Evolutionary conservation across 2,329 filamentous ascomycete species (phyloP).

Genomic region (Alternaria viburni): DNA sequence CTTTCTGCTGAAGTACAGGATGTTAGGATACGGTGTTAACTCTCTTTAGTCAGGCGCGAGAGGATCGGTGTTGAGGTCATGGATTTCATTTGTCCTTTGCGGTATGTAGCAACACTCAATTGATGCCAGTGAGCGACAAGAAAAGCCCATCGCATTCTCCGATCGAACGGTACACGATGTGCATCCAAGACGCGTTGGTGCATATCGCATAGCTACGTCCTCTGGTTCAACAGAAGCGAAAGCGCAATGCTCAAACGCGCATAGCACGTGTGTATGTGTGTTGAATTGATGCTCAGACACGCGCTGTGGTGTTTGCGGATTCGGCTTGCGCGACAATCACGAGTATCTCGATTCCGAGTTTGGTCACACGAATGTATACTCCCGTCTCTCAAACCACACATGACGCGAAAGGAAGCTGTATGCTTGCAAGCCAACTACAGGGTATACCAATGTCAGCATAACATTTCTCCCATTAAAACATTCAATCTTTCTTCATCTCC

Average conservation of each 20-base stretch:
- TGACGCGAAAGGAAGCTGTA: background rate
- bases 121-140: slow-evolving; percentile 9
- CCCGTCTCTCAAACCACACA: slow-evolving; percentile 5
- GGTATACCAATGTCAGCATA: background rate
- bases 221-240: background rate
- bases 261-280: background rate
- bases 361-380: background rate
- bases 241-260: background rate
- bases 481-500: background rate
- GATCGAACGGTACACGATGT: background rate
- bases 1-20: slow-evolving; percentile 13
- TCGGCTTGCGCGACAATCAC: slow-evolving; percentile 2
- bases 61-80: slow-evolving; percentile 32
- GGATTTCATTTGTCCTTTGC: slow-evolving; percentile 24
- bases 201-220: background rate
- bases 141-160: background rate
- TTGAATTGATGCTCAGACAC: background rate
- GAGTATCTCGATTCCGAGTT: background rate
- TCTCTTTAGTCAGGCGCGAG: slow-evolving; percentile 33
- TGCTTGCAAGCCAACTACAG: background rate
- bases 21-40: slow-evolving; percentile 27
- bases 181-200: background rate
- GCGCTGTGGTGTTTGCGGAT: slow-evolving; percentile 7
- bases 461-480: background rate
- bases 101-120: slow-evolving; percentile 36